phyloP scores from a whole-genome alignment of 176 grass and related monocot species.

The Zoysia japonica region DNA sequence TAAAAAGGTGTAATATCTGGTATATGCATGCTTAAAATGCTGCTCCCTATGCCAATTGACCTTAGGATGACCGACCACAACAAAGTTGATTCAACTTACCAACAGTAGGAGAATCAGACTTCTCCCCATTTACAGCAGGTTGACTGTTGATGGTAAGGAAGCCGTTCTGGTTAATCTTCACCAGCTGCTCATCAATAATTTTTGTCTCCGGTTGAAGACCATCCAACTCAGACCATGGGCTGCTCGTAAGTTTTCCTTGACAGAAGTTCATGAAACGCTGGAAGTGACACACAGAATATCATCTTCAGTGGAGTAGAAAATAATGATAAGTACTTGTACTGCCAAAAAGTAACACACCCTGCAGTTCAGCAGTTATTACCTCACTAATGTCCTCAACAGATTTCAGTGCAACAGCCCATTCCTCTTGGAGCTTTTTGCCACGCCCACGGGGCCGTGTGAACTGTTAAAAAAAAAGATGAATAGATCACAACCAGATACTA shows the following conservation, averaged over 20 bases:
- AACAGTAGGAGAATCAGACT: slow-evolving; percentile 68
- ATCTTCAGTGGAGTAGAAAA: slow-evolving; percentile 9
- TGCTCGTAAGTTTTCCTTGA: slow-evolving; percentile 69
- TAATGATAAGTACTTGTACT: neutral
- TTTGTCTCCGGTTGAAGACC: slow-evolving; percentile 81
- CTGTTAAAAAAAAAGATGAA: slow-evolving; percentile 37
- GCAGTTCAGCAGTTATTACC: slow-evolving; percentile 39
- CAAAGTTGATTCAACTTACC: slow-evolving; percentile 49
- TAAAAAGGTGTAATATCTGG: neutral
- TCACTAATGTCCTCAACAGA: slow-evolving; percentile 72
- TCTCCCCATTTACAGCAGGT: slow-evolving; percentile 78
- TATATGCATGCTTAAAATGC: slow-evolving; percentile 3
- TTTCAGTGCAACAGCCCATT: slow-evolving; percentile 82
- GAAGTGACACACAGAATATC: neutral
- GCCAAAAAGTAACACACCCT: neutral
- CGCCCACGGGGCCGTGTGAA: slow-evolving; percentile 71
- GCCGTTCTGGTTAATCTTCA: slow-evolving; percentile 74
- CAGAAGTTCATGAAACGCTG: slow-evolving; percentile 72
- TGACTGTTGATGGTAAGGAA: slow-evolving; percentile 97
- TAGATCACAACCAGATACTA: slow-evolving; percentile 8
- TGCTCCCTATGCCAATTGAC: slow-evolving; percentile 13
- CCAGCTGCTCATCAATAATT: slow-evolving; percentile 74
- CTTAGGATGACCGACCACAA: neutral
- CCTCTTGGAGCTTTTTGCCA: slow-evolving; percentile 77
- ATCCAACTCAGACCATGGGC: slow-evolving; percentile 84